phyloP scores from a whole-genome alignment of 208 protist species.

The Leishmania aethiopica region DNA sequence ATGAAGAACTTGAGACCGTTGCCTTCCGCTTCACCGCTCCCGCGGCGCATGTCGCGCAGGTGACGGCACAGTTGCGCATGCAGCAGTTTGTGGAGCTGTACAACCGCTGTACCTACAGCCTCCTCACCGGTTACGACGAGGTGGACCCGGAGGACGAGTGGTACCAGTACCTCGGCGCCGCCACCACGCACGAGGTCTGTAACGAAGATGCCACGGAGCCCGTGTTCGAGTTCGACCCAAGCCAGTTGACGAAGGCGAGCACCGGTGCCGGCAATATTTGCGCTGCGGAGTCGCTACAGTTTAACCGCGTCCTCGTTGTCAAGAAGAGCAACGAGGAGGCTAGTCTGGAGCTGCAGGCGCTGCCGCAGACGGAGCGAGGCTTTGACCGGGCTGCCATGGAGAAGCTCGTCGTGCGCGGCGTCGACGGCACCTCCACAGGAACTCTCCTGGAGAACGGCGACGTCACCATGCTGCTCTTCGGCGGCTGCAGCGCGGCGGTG shows the following conservation, averaged over 20 bases:
- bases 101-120: constrained; percentile 67
- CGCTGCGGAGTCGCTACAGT: constrained; percentile 50
- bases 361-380: constrained; percentile 35
- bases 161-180: constrained; percentile 41
- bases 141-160: constrained; percentile 42
- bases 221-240: constrained; percentile 46
- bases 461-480: constrained; percentile 49
- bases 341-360: constrained; percentile 27
- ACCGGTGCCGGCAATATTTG: constrained; percentile 58
- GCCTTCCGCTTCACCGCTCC: constrained; percentile 56
- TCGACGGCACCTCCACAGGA: constrained; percentile 37
- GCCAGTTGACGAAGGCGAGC: constrained; percentile 14
- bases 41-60: not conserved
- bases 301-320: constrained; percentile 50
- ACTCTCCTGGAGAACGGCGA: constrained; percentile 58
- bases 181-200: constrained; percentile 17
- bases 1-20: constrained; percentile 36
- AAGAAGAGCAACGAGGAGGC: constrained; percentile 27
- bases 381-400: constrained; percentile 34
- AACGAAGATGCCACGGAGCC: constrained; percentile 39
- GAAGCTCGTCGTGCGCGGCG: constrained; percentile 25
- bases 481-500: constrained; percentile 33
- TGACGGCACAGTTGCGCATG: constrained; percentile 27
- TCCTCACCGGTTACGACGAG: constrained; percentile 37
- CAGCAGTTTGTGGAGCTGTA: constrained; percentile 50